A percentile compares a stretch with the other conserved stretches of the same genome.
Evolutionary conservation across 2,329 filamentous ascomycete genomes (phyloP).

Genomic region (Nothophoma quercina): DNA sequence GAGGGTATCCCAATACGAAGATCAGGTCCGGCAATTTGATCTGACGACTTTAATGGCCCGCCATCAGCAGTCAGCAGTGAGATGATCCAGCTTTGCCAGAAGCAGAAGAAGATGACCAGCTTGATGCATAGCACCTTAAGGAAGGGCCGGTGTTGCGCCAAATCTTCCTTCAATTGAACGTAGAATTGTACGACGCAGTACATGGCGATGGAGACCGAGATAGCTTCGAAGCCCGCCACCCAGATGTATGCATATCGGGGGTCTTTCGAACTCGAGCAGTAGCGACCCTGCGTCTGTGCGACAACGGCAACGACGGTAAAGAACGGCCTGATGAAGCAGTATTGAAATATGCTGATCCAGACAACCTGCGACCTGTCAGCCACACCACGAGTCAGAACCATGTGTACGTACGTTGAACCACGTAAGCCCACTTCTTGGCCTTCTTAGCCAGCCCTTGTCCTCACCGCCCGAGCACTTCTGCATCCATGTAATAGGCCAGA

Average conservation of each 20-base stretch:
- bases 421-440: slow-evolving; percentile 80
- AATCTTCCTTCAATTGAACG: slow-evolving; percentile 72
- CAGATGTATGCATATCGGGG: slow-evolving; percentile 86
- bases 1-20: slow-evolving; percentile 82
- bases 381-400: neutral
- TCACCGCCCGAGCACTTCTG: slow-evolving; percentile 74
- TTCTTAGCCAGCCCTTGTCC: slow-evolving; percentile 70
- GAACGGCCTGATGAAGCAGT: slow-evolving; percentile 80
- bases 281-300: slow-evolving; percentile 71
- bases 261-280: slow-evolving; percentile 80
- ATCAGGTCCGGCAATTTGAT: slow-evolving; percentile 73
- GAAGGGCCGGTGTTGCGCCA: slow-evolving; percentile 74
- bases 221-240: slow-evolving; percentile 75
- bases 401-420: slow-evolving; percentile 76
- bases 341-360: slow-evolving; percentile 85
- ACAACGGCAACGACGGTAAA: slow-evolving; percentile 82
- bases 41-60: slow-evolving; percentile 69
- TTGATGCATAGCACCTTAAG: slow-evolving; percentile 88
- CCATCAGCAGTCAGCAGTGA: slow-evolving; percentile 67
- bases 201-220: slow-evolving; percentile 83
- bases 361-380: slow-evolving; percentile 62
- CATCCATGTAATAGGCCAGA: slow-evolving; percentile 75
- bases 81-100: slow-evolving; percentile 76
- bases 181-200: slow-evolving; percentile 91
- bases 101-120: slow-evolving; percentile 88